Conservation (phyloP, 495 filamentous ascomycete genomes). For the Daldinia bambusicola region DNA sequence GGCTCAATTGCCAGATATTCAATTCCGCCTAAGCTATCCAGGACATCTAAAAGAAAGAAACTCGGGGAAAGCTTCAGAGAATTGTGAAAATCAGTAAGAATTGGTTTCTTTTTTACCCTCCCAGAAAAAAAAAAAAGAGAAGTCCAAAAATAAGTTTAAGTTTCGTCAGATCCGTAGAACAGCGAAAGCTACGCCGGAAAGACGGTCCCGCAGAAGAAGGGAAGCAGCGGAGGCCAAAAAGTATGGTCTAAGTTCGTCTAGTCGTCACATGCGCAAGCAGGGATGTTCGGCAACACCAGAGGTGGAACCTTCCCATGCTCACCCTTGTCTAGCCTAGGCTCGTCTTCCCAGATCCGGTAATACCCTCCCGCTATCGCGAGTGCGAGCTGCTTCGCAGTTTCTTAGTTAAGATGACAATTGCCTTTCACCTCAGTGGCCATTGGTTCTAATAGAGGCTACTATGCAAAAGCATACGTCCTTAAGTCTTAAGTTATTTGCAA, state of each 20-base stretch:
- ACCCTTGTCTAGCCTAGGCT: constrained; percentile 34
- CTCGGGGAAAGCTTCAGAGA: neutral
- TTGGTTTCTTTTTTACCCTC: neutral
- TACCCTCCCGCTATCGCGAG: constrained; percentile 32
- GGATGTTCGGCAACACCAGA: constrained; percentile 40
- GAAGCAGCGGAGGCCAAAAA: constrained; percentile 13
- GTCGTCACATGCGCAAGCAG: constrained; percentile 38
- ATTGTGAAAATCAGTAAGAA: neutral
- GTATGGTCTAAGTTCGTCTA: neutral
- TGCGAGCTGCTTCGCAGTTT: constrained; percentile 25
- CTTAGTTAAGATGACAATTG: constrained; percentile 14
- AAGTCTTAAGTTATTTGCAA: neutral
- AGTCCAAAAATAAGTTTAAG: neutral
- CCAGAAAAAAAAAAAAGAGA: constrained; percentile 17
- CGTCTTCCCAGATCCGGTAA: constrained; percentile 34
- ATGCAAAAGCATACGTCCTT: neutral
- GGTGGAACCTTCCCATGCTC: constrained; percentile 11
- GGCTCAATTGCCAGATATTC: constrained; percentile 32
- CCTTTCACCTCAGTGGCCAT: constrained; percentile 24
- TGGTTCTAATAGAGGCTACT: neutral
- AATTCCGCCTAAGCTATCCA: constrained; percentile 12
- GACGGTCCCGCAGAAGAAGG: constrained; percentile 26
- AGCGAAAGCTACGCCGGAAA: constrained; percentile 19
- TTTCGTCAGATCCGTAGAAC: constrained; percentile 18
- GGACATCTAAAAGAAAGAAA: neutral